Base-by-base conservation (phyloP, 257 asterid genomes). In the Linaria vulgaris region DNA sequence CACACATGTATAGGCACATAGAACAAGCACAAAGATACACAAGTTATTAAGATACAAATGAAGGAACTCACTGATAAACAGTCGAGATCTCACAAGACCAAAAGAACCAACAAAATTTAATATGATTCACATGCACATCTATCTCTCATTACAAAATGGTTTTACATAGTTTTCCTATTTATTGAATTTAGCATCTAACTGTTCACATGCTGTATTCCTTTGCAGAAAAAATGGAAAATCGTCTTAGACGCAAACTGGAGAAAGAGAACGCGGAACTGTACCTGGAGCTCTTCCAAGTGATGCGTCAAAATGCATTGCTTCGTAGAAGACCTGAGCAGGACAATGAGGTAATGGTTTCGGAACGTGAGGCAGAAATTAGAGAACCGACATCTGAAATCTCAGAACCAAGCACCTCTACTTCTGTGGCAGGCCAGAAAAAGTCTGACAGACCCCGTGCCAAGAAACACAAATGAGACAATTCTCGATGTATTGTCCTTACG, bases 281-380 rank as follows among this genome's bases (percentile, higher is more conserved):
- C 73, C 53, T 49, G 82, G 78, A 84, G 16, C 85, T 83, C 76
- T 72, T 59, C 46, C 71, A 79, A 20, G 78, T 83, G 61, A 76
- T 78, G 61, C 61, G 60, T 0, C 72, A 79, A 49, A 88, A 88
- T 21, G 82, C 81, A 61, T 73, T 60, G 75, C 83, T 81, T 63
- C 76, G 84, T 46, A 73, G 63, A 31, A 56, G 7, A 12, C 87
- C 85, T 67, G 66, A 20, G 72, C 63, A 53, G 78, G 87, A 85
- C 77, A 82, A 85, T 50, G 73, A 61, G 66, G 78, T 71, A 11
- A 67, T 83, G 72, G 68, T 71, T 6, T 64, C 86, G n/a, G 78
- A 81, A 73, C 37, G n/a, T 76, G 60, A 74, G 23, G 75, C 68
- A 50, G 74, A 44, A 49, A 72, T 17, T 15, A 16, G 74, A 64